Evolutionary conservation across 2,329 filamentous ascomycete species (phyloP), one percentile per base, ranked within the genome.

Genomic region (Botrytis porri): DNA sequence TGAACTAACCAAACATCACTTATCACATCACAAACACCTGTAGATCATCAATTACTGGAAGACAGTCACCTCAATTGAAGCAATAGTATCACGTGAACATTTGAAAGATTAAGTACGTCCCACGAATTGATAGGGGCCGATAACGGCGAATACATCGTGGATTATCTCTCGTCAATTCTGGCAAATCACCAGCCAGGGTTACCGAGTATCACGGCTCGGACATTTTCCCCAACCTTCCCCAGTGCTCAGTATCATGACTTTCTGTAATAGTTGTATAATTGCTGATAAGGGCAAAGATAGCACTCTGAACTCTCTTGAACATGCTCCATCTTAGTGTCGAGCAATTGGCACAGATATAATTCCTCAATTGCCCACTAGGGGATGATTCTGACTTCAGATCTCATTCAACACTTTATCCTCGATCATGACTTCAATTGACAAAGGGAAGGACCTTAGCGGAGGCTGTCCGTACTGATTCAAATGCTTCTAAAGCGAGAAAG

Each of bases 121-220:
- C 18, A 37, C 3, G 20, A 37, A 48, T 22, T n/a, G 43, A 32
- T 43, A 41, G 43, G 43, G 29, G 43, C 43, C 43, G 63, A 65
- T 51, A 66, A 51, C 32, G 43, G 63, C 63, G 48, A 35, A 32
- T 6, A 35, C 32, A 16, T 32, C 12, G 12, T 39, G 43, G 22
- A 37, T 45, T 37, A 37, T 37, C 63, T 66, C 63, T 66, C 43
- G 63, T 54, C 43, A 51, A 65, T 65, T 65, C 63, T 65, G 20
- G 32, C 63, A 22, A 65, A 51, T 51, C 43, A 65, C 14, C 4
- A 16, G 29, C 43, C 8, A 7, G 45, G 35, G 29, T n/a, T 65
- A 14, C 43, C 63, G 63, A 65, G 29, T 51, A 51, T 65, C 29
- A 65, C 32, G 18, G 25, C 12, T 65, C 43, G 43, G 29, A n/a